Evolutionary conservation across 768 basidiomycete genomes (phyloP).

Genomic region (Solioccasus polychromus): DNA sequence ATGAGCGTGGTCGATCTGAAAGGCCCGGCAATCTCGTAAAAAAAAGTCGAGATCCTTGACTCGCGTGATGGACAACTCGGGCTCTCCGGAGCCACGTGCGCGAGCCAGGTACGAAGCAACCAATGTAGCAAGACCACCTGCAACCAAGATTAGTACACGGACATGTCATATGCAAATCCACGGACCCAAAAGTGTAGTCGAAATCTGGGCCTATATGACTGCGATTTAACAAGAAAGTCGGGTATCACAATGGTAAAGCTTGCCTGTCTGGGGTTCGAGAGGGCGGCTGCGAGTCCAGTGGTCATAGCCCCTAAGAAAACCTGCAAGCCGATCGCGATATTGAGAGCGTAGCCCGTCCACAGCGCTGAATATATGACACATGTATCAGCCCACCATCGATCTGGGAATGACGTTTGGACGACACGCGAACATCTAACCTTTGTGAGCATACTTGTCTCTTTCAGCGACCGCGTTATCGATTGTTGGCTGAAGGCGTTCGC

Average conservation of each 20-base stretch:
- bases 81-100: slow-evolving; percentile 66
- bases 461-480: slow-evolving; percentile 45
- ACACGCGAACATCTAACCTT: slow-evolving; percentile 34
- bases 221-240: slow-evolving; percentile 6
- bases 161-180: background rate
- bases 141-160: background rate
- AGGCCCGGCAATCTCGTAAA: slow-evolving; percentile 58
- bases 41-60: slow-evolving; percentile 65
- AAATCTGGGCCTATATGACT: slow-evolving; percentile 29
- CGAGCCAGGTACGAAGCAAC: slow-evolving; percentile 73
- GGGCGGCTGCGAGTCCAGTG: slow-evolving; percentile 56
- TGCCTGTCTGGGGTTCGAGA: slow-evolving; percentile 41
- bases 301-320: slow-evolving; percentile 65
- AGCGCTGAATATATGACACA: slow-evolving; percentile 25
- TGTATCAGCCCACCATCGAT: too few relatives aligned
- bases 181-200: slow-evolving; percentile 40
- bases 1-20: slow-evolving; percentile 56
- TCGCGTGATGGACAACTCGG: slow-evolving; percentile 56
- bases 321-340: slow-evolving; percentile 58
- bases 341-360: slow-evolving; percentile 33
- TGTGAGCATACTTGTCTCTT: slow-evolving; percentile 43
- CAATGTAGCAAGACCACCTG: slow-evolving; percentile 65
- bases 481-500: slow-evolving; percentile 55
- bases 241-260: too few relatives aligned
- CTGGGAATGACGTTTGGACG: background rate